Base-by-base conservation (phyloP, 306 rosid genomes). In the Acmispon strigosus region DNA sequence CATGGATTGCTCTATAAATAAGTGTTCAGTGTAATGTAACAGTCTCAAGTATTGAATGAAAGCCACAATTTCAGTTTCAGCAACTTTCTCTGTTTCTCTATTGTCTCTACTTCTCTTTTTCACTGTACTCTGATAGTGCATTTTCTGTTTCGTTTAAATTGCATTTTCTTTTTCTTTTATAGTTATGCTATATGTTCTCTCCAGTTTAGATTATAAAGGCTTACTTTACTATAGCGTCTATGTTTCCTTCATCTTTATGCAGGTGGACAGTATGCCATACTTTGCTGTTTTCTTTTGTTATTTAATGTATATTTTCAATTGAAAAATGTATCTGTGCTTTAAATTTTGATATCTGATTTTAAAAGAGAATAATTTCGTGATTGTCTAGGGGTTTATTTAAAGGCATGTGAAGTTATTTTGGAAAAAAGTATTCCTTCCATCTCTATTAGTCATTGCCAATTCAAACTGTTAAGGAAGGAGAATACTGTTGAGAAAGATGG, bases 301-400 rank as follows among this genome's bases (percentile, higher is more conserved):
- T 52, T 64, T 12, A 65, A 52, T 29, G 15, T 74, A 32, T 45
- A 54, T 24, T 72, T 72, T 27, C 9, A 27, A 56, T 61, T 54
- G 80, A 59, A 41, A 62, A 65, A 66, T 18, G 66, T 49, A 47
- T 45, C 48, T 39, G 47, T 74, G 71, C 52, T 58, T 64, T 62
- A 10, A 66, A 14, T 69, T 60, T 69, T 62, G 10, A 36, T 62
- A 56, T 50, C 55, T 62, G 19, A 70, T 78, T 70, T 78, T 73
- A 18, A 57, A 66, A 61, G 78, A 53, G 43, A 73, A 68, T 71
- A 71, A 39, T 76, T 48, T 68, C 24, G 24, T 83, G 69, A 58
- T 27, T 85, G 83, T 76, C 64, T 86, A 90, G 98, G 97, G 97
- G 90, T 93, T 70, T 89, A 81, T 76, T 70, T 93, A 72, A 90